These are phyloP conservation scores for Carpinus viminea DNA, from an alignment of 306 rosid genomes.

Conservation along the genomic window DNA sequence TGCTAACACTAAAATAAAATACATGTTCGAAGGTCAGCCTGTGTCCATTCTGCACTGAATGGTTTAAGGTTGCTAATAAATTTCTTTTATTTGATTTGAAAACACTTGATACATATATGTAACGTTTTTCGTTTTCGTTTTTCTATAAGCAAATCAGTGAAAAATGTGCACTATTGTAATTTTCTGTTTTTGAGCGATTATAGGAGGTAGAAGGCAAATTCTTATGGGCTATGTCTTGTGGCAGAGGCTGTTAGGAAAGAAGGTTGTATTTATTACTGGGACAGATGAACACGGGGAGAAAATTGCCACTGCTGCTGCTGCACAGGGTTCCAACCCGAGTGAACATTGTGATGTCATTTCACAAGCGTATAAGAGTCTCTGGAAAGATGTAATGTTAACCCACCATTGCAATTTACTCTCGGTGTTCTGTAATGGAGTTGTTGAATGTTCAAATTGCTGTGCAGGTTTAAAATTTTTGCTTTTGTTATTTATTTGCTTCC, in stretches of 20 bases:
- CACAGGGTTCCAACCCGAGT: constrained; percentile 63
- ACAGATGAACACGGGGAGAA: constrained; percentile 98
- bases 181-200: constrained; percentile 7
- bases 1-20: not conserved
- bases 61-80: not conserved
- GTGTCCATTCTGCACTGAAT: no score
- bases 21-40: not conserved
- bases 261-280: constrained; percentile 83
- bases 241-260: constrained; percentile 76
- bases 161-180: not conserved
- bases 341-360: constrained; percentile 88
- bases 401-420: constrained; percentile 10
- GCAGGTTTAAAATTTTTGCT: not conserved
- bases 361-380: constrained; percentile 64
- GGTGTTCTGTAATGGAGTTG: not conserved
- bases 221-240: constrained; percentile 26
- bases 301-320: constrained; percentile 84
- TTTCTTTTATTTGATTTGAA: not conserved
- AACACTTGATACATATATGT: not conserved
- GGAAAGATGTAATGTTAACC: constrained; percentile 69
- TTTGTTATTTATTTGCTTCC: constrained; percentile 14
- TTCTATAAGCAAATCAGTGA: not conserved
- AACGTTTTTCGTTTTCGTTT: not conserved
- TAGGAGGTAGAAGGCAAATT: constrained; percentile 6
- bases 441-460: constrained; percentile 11